phyloP scores from a whole-genome alignment of 352 stramenopile species.

The Pelagophyceae sp. region DNA sequence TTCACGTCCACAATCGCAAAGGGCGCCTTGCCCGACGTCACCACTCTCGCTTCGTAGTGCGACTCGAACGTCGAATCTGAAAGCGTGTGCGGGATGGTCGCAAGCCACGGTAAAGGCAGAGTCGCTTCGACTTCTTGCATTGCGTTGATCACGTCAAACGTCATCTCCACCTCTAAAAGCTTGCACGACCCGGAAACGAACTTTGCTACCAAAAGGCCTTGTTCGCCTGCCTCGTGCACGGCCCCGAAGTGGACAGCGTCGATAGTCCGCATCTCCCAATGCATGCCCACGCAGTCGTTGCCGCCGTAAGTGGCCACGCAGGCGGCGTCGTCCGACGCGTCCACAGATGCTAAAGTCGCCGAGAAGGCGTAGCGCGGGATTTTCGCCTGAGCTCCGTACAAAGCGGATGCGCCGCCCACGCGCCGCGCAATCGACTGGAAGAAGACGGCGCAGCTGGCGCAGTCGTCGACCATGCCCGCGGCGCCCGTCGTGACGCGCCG shows the following conservation, averaged over 20 bases:
- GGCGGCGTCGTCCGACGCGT: background rate
- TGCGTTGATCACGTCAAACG: background rate
- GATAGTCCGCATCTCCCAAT: background rate
- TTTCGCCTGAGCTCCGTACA: background rate
- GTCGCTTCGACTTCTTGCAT: background rate
- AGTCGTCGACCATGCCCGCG: background rate
- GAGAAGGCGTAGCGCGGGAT: background rate
- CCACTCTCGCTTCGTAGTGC: background rate
- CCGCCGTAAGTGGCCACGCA: background rate
- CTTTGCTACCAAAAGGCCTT: background rate
- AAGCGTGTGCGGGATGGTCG: background rate
- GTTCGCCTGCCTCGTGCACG: background rate
- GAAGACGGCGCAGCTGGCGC: background rate
- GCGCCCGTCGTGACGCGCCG: background rate
- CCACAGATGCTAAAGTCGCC: background rate
- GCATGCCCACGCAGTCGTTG: background rate
- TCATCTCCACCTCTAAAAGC: background rate
- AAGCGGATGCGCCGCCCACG: background rate
- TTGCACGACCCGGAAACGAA: background rate
- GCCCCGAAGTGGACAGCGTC: background rate
- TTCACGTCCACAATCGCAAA: background rate
- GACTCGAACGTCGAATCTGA: background rate
- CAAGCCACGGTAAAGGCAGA: background rate
- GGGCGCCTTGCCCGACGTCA: background rate
- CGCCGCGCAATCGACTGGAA: background rate